Evolutionary conservation across 306 rosid species (phyloP), one percentile per base, ranked within the genome.

Genomic region (Castanea crenata): DNA sequence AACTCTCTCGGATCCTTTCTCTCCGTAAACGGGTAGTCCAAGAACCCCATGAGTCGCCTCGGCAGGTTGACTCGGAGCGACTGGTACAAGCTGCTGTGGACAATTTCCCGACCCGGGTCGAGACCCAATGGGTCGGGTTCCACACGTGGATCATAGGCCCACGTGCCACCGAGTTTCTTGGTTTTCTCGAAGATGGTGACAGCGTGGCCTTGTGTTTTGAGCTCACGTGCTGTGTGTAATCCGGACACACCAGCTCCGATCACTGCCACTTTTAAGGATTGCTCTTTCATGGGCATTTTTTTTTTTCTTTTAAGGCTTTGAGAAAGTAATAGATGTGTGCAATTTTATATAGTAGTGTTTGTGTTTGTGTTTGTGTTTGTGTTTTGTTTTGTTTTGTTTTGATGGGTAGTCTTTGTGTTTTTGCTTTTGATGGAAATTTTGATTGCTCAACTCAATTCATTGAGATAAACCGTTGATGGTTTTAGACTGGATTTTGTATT

Each of bases 1-100:
- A 85, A 88, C 78, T 87, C 85, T 79, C 89, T 79, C 54, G 75
- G 83, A 63, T 88, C 89, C 16, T 70, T 21, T 54, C 13, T 76
- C 29, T 73, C 69, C 80, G 65, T 74, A 55, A 84, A 84, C 19
- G 87, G 87, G 74, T 49, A 84, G 73, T 84, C 87, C 59, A 69
- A 52, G 69, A 80, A 84, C 19, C 87, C 85, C 87, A 81, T 84
- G 31, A 74, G 77, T 63, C 78, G 82, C 71, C 87, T 77, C 2
- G 87, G 80, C 56, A 84, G 87, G 69, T 84, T 84, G 63, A 82
- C 74, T 55, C 82, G 51, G 16, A 84, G 85, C 18, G 87, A 84
- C 65, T 71, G 21, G 82, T 84, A 84, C 75, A 81, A 3, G 82
- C 87, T 84, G 38, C 85, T 49, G 67, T 80, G 85, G 41, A 84